A percentile compares a stretch with the other conserved stretches of the same genome.
These are phyloP conservation scores for Geoglossum glabrum DNA, from an alignment of 495 filamentous ascomycete genomes.

Conservation along the genomic window DNA sequence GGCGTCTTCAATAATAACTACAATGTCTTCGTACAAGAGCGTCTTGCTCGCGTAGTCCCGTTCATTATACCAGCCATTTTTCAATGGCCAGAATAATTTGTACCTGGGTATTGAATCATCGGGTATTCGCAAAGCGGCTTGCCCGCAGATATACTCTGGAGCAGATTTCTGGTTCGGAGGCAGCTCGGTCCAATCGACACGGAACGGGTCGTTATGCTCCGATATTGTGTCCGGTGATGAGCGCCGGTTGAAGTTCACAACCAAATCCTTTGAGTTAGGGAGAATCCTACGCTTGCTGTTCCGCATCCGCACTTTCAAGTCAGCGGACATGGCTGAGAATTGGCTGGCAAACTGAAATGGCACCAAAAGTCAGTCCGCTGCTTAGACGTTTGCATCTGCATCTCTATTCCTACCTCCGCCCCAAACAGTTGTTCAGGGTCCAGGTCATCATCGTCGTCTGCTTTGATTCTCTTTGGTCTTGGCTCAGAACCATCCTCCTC, in stretches of 20 bases:
- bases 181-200: constrained; percentile 93
- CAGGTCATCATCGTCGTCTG: constrained; percentile 33
- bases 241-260: constrained; percentile 76
- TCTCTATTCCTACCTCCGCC: constrained; percentile 40
- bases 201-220: constrained; percentile 80
- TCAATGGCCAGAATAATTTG: constrained; percentile 80
- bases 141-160: constrained; percentile 59
- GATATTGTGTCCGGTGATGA: constrained; percentile 65
- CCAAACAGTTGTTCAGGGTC: constrained; percentile 67
- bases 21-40: constrained; percentile 65
- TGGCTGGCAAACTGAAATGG: constrained; percentile 43
- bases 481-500: constrained; percentile 62
- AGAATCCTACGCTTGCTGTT: constrained; percentile 79
- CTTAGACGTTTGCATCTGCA: not conserved
- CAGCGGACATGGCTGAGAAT: constrained; percentile 60
- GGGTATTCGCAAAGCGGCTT: constrained; percentile 64
- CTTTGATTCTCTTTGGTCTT: constrained; percentile 69
- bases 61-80: constrained; percentile 75
- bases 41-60: constrained; percentile 60
- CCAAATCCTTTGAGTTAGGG: constrained; percentile 87
- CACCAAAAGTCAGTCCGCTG: not conserved
- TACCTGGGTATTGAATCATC: constrained; percentile 80
- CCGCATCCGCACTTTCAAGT: constrained; percentile 78
- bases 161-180: constrained; percentile 30
- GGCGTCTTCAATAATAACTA: constrained; percentile 66